Evolutionary conservation across 305 asterid species (phyloP).

Genomic region (Solanum hybrid): DNA sequence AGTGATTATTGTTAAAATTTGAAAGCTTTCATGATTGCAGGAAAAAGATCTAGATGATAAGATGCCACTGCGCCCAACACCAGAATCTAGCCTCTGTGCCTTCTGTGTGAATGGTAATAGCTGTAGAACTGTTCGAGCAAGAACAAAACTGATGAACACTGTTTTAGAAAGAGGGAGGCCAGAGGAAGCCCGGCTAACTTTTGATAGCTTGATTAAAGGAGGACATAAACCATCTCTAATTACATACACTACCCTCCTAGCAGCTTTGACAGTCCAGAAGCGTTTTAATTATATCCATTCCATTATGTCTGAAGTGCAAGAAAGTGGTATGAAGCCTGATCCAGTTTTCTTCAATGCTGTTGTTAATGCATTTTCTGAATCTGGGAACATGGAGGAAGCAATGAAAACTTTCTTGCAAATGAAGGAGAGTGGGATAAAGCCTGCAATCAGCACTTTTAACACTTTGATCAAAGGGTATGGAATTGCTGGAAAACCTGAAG

Average conservation of each 20-base stretch:
- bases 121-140: constrained; percentile 44
- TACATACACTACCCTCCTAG: constrained; percentile 71
- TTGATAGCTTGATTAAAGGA: constrained; percentile 41
- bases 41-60: constrained; percentile 23
- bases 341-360: constrained; percentile 57
- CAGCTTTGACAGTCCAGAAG: constrained; percentile 57
- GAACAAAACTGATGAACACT: constrained; percentile 54
- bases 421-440: constrained; percentile 53
- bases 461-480: constrained; percentile 72
- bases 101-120: constrained; percentile 40
- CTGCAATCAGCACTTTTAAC: constrained; percentile 54
- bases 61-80: constrained; percentile 26
- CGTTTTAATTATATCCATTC: constrained; percentile 40
- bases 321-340: constrained; percentile 43
- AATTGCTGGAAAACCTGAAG: constrained; percentile 58
- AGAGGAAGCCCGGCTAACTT: constrained; percentile 39
- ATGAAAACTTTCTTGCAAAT: constrained; percentile 41
- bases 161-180: constrained; percentile 48
- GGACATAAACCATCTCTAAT: constrained; percentile 76
- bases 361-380: constrained; percentile 64
- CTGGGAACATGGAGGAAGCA: constrained; percentile 72
- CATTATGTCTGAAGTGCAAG: constrained; percentile 43
- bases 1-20: not conserved
- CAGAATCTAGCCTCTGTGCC: constrained; percentile 33
- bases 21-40: constrained; percentile 22